These are phyloP conservation scores for Penicillium sp. DNA, from an alignment of 2,329 filamentous ascomycete genomes.

Conservation along the genomic window DNA sequence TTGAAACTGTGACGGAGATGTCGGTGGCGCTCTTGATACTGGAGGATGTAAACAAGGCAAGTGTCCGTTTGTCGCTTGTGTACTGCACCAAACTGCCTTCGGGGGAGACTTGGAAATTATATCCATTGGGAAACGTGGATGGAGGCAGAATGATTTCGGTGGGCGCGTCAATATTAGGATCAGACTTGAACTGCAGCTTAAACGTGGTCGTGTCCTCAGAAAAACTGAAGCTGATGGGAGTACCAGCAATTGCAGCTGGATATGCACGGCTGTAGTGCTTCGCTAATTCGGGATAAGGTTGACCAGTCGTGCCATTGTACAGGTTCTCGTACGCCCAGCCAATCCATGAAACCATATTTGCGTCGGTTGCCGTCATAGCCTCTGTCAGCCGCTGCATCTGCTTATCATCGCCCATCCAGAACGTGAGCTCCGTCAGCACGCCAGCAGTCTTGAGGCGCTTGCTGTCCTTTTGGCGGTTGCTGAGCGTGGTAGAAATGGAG, in stretches of 20 bases:
- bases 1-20: background rate
- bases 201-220: background rate
- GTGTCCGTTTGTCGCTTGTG: background rate
- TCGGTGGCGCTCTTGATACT: background rate
- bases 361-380: slow-evolving; percentile 21
- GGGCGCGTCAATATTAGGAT: background rate
- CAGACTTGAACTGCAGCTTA: background rate
- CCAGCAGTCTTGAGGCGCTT: slow-evolving; percentile 10
- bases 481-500: slow-evolving; percentile 21
- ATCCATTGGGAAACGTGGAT: background rate
- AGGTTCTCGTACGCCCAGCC: background rate
- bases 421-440: slow-evolving; percentile 26
- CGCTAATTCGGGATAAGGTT: background rate
- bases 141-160: background rate
- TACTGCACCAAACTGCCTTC: background rate
- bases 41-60: background rate
- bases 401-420: slow-evolving; percentile 26
- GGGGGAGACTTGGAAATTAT: background rate
- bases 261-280: background rate
- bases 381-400: slow-evolving; percentile 23
- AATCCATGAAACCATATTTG: background rate
- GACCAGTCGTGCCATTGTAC: background rate
- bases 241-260: background rate
- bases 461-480: slow-evolving; percentile 23
- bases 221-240: background rate